Evolutionary conservation across 495 filamentous ascomycete genomes (phyloP), one percentile per base, ranked within the genome.

Genomic region (Aspergillus homomorphus): DNA sequence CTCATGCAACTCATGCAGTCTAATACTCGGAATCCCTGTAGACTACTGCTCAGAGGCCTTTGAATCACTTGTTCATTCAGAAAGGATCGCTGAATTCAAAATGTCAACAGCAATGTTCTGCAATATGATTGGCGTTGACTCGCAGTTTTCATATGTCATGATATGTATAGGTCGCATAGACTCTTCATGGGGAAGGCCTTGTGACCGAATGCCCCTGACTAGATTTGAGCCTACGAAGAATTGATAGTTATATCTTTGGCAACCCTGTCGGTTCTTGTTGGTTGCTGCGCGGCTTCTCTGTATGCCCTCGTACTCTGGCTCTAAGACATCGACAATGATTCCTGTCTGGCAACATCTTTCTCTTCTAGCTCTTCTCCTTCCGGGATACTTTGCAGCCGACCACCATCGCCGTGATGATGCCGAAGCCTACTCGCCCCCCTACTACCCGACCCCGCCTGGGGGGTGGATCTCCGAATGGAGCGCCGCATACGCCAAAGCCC

Each of bases 401-500:
- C 18, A 21, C 15, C 33, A 10, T 51, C 20, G 49, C 54, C 24
- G 59, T 19, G 45, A 51, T 49, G 62, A 57, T 18, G 30, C 60
- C 9, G 62, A 57, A 22, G 30, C 60, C 15, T 63, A 53, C 26
- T 80, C 80, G 5, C 84, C 85, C 21, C 90, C 91, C 5, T 85
- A 82, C 64, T 98, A 96, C 72, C 92, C 92, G 18, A 87, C 90
- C 14, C 91, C 93, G 69, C 89, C 89, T 78, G 83, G 86, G n/a
- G 87, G 89, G 4, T 79, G 80, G 69, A 45, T 74, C 0, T 80
- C 81, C 51, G 85, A 84, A 52, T 97, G 93, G 93, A 77, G 81
- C 33, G 84, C 84, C 15, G 92, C 93, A 24, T 96, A 96, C 64
- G 76, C 70, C 21, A 90, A 93, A 67, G 93, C 93, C 1, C 82